A percentile compares a stretch with the other conserved stretches of the same genome.
phyloP scores from a whole-genome alignment of 768 basidiomycete species.

The Hebeloma cylindrosporum region DNA sequence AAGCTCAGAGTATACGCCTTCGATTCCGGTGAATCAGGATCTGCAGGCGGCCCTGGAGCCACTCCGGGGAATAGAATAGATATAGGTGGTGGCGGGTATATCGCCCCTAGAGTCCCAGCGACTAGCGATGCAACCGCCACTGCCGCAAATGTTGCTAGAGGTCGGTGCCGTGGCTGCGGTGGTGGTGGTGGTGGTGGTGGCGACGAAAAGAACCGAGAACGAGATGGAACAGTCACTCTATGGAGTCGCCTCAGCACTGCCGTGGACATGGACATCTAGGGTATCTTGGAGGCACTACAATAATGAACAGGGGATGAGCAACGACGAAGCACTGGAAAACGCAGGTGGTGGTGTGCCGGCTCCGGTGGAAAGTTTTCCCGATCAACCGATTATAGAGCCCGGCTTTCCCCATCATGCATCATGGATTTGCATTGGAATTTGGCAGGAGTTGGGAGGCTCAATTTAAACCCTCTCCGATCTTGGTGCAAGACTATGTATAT shows the following conservation, averaged over 20 bases:
- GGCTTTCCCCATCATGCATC: too few relatives aligned
- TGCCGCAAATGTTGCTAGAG: constrained; percentile 29
- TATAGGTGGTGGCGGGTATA: constrained; percentile 68
- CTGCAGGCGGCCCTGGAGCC: constrained; percentile 65
- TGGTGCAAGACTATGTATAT: too few relatives aligned
- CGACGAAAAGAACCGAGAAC: constrained; percentile 17
- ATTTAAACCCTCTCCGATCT: too few relatives aligned
- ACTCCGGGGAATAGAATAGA: constrained; percentile 73
- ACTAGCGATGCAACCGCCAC: constrained; percentile 35
- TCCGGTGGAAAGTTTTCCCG: too few relatives aligned
- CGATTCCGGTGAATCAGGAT: constrained; percentile 57
- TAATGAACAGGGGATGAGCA: too few relatives aligned
- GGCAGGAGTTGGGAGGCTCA: too few relatives aligned
- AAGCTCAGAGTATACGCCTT: constrained; percentile 55
- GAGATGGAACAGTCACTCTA: background rate
- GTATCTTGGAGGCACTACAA: too few relatives aligned
- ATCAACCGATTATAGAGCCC: too few relatives aligned
- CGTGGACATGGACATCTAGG: too few relatives aligned
- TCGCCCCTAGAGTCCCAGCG: constrained; percentile 56
- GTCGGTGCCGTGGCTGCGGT: constrained; percentile 18
- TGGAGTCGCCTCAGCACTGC: constrained; percentile 9
- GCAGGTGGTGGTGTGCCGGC: too few relatives aligned
- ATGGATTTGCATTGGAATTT: too few relatives aligned
- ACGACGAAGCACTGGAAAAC: too few relatives aligned
- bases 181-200: constrained; percentile 7